phyloP scores from a whole-genome alignment of 164 flowering plant genomes.

The Magnolia sinica region DNA sequence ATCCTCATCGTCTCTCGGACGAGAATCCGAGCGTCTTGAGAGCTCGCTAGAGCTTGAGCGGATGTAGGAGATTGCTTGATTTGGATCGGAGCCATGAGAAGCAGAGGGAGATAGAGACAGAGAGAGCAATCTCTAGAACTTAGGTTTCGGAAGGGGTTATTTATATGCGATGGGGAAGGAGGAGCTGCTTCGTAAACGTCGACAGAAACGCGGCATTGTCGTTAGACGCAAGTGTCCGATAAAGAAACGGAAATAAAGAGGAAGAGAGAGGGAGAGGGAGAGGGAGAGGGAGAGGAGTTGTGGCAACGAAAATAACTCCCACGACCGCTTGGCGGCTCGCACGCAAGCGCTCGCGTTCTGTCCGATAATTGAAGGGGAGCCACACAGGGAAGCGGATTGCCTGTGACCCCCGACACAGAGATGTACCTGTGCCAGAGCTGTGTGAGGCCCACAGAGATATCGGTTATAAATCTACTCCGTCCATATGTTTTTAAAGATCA shows the following conservation, averaged over 20 bases:
- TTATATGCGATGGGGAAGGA: background rate
- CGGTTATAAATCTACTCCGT: too few relatives aligned
- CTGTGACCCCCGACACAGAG: too few relatives aligned
- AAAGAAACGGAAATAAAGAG: background rate
- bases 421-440: too few relatives aligned
- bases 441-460: too few relatives aligned
- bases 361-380: background rate
- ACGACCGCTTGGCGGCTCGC: background rate
- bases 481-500: too few relatives aligned
- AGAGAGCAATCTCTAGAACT: background rate
- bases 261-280: background rate
- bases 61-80: slow-evolving; percentile 11
- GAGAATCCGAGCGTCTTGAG: slow-evolving; percentile 61
- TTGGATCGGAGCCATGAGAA: slow-evolving; percentile 12
- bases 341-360: background rate
- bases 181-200: background rate
- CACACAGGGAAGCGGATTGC: background rate
- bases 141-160: background rate
- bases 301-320: background rate
- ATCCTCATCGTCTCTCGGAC: slow-evolving; percentile 84
- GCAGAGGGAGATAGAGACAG: background rate
- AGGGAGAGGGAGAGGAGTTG: background rate
- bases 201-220: slow-evolving; percentile 3
- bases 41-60: slow-evolving; percentile 22
- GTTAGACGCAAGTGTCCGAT: slow-evolving; percentile 1